Evolutionary conservation across 805 yeast genomes (phyloP), one percentile per base, ranked within the genome.

Genomic region (Metschnikowia kunwiensis): DNA sequence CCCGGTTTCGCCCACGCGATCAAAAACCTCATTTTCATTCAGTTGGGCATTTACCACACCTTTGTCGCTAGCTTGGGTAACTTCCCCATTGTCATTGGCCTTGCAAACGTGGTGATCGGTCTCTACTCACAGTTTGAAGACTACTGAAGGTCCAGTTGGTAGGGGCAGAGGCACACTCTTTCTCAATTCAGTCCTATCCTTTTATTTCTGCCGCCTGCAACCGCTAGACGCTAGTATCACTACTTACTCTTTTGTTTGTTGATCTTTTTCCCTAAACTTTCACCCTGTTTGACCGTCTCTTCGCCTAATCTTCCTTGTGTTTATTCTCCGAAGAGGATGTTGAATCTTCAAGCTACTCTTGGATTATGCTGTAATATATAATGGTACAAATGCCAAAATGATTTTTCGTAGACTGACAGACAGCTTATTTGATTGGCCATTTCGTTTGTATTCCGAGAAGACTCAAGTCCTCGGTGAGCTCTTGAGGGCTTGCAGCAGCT

Each of bases 81-180:
- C 46, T 67, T 72, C 60, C 70, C 76, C 29, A 49, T 74, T 22
- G 58, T 73, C 30, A 51, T 72, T 37, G 75, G 75, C 14, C 44
- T 67, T 24, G 70, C 77, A 46, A 67, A 70, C 43, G 58, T 74
- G 21, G 53, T 65, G 21, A 53, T 74, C 53, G 74, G 77, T 5
- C 63, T 75, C 38, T 76, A 76, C 55, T 74, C 80, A 24, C 74
- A 69, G 53, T 65, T 68, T 47, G 73, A 68, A 53, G 72, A 68
- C 41, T 62, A 55, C 51, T 68, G 53, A 40, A 30, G 12, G 36
- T 22, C 18, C 30, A n/a, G 16, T 13, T 25, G 18, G 25, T 31
- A n/a, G 13, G 29, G 15, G 32, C 11, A 18, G 5, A 6, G 33
- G n/a, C n/a, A n/a, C n/a, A n/a, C n/a, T n/a, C n/a, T n/a, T n/a